Evolutionary conservation across 805 yeast genomes (phyloP), one percentile per base, ranked within the genome.

Genomic region (Candida ponderosae): DNA sequence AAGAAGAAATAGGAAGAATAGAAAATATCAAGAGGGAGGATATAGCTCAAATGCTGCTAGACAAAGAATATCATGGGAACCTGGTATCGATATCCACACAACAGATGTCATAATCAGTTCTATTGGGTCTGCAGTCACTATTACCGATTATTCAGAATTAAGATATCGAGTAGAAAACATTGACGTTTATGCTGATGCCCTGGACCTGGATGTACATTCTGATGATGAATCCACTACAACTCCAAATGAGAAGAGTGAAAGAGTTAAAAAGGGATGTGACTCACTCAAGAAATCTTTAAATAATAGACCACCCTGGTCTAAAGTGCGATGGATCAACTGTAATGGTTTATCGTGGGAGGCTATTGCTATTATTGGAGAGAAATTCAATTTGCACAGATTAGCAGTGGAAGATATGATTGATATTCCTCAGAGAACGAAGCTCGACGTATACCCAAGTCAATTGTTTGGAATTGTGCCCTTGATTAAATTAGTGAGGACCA

Each of bases 281-380:
- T 62, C 56, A 21, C 53, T 71, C 19, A 51, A 50, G 21, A 39
- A 42, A 4, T 52, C 56, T 0, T 41, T 75, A n/a, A 37, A 50
- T 2, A 40, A 39, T 7, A 48, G 66, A 29, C 78, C 79, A 1
- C 29, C 40, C 0, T 72, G 79, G 78, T 56, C 74, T 3, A 57
- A 61, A 33, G 74, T 74, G 1, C 53, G 79, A 14, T 73, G 80
- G 80, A 59, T 74, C 36, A 74, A 72, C 42, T 74, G 75, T 18
- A 74, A 73, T 47, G 81, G 81, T 0, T 54, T 76, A n/a, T 70
- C 79, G 2, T 73, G 79, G 79, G 80, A 74, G 37, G 76, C 77
- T 7, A 66, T 76, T 7, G 60, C 70, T 8, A 53, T 65, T 1
- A 59, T 76, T 30, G 68, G 72, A 2, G 54, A 63, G 31, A 53